Base-by-base conservation (phyloP, 306 rosid genomes). In the Vicia villosa region DNA sequence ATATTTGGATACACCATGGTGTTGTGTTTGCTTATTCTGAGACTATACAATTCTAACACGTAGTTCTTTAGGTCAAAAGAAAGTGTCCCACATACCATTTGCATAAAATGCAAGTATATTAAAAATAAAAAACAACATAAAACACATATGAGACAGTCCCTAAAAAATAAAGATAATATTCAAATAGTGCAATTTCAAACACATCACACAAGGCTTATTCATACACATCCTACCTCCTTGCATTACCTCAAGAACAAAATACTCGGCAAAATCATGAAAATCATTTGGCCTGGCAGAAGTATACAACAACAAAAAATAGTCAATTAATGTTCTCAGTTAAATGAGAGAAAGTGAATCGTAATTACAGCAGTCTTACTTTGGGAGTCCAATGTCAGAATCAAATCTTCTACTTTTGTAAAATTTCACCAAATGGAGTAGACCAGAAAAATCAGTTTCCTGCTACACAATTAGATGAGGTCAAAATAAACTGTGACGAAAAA, bases 181-280 rank as follows among this genome's bases (percentile, higher is more conserved):
- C 61, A 57, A 22, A 70, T 60, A 26, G 26, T 15, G 12, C 10
- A 66, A n/a, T n/a, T n/a, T n/a, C n/a, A n/a, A n/a, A n/a, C n/a
- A 67, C 59, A 70, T 63, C 41, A 66, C 81, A 77, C 52, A 54
- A 76, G 63, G 16, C 41, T 49, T 82, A 80, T 80, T 68, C 81
- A 80, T 78, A 80, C 87, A 85, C 76, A 87, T 81, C 96, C 99
- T 94, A 91, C 99, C 96, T 88, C 97, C 78, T 67, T 83, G 88
- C 99, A 94, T 94, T 94, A 94, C 99, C 99, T 94, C 99, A 86
- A 94, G 97, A 87, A 91, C 97, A 77, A 94, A 91, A 75, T 88
- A 94, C 80, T 94, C 99, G 0, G 97, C 84, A 86, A 94, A 87
- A 74, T 94, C 97, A 74, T 86, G 91, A 69, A 94, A 94, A 82